These are phyloP conservation scores for Erigeron canadensis DNA, from an alignment of 129 eudicot species.

Conservation along the genomic window DNA sequence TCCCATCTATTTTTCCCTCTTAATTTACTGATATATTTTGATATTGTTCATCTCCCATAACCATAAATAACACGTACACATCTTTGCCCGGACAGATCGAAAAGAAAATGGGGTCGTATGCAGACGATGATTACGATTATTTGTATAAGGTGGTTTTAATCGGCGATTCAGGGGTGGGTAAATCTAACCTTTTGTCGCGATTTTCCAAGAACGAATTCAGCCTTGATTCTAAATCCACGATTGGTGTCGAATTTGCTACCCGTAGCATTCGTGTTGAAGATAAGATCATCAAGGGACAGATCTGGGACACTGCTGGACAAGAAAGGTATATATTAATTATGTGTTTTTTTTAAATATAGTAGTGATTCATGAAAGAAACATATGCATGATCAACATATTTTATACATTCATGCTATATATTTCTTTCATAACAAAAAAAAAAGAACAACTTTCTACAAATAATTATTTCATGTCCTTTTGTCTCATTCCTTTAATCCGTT, in stretches of 20 bases:
- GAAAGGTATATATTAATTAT: slow-evolving; percentile 38
- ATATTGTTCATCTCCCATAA: slow-evolving; percentile 9
- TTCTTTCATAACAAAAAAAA: no score
- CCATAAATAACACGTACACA: slow-evolving; percentile 26
- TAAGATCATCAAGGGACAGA: slow-evolving; percentile 35
- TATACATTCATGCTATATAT: neutral
- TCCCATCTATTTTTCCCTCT: neutral
- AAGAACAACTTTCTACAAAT: neutral
- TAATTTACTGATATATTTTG: slow-evolving; percentile 2
- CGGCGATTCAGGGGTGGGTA: slow-evolving; percentile 39
- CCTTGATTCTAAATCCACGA: slow-evolving; percentile 41
- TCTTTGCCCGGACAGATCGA: slow-evolving; percentile 13
- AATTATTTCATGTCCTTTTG: no score
- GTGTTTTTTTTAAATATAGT: neutral
- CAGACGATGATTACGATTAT: slow-evolving; percentile 38
- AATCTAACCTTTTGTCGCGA: slow-evolving; percentile 37
- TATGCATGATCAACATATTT: neutral
- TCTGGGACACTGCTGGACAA: slow-evolving; percentile 46
- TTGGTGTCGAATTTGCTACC: slow-evolving; percentile 40
- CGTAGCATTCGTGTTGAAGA: slow-evolving; percentile 39
- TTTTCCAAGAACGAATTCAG: slow-evolving; percentile 42
- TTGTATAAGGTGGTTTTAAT: slow-evolving; percentile 37
- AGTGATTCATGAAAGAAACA: neutral
- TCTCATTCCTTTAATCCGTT: no score
- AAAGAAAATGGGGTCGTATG: slow-evolving; percentile 30